A percentile compares a stretch with the other conserved stretches of the same genome.
These are phyloP conservation scores for Diutina mesorugosa DNA, from an alignment of 1,139 yeast genomes.

Conservation along the genomic window DNA sequence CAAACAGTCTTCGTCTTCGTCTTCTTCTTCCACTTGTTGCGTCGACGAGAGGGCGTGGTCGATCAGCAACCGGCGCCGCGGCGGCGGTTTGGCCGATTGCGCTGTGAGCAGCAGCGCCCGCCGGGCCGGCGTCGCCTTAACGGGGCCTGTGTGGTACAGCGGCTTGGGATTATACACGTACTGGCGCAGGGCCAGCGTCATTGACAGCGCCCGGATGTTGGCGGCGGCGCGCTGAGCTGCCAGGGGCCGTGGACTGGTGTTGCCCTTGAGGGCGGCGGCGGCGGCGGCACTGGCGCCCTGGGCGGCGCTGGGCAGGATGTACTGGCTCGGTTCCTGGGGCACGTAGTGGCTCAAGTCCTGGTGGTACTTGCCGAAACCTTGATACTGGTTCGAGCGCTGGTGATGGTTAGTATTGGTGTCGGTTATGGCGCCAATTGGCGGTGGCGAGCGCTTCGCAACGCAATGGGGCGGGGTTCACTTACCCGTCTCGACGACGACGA, in stretches of 20 bases:
- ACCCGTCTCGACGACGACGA: constrained; percentile 1
- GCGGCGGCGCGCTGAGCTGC: constrained; percentile 6
- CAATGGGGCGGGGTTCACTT: background rate
- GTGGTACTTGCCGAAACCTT: constrained; percentile 27
- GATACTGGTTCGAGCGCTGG: constrained; percentile 9
- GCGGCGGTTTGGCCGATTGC: constrained; percentile 2
- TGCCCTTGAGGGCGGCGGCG: constrained; percentile 27
- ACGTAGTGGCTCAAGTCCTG: constrained; percentile 18
- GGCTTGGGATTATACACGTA: constrained; percentile 29
- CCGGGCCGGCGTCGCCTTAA: background rate
- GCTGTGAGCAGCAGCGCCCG: background rate
- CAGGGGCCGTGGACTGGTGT: constrained; percentile 5
- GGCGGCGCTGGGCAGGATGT: constrained; percentile 13
- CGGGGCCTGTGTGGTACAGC: constrained; percentile 22
- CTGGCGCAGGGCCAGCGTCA: constrained; percentile 3
- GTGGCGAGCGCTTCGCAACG: background rate
- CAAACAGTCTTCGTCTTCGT: constrained; percentile 12
- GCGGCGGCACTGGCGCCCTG: constrained; percentile 31
- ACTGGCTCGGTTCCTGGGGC: constrained; percentile 7
- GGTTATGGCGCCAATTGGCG: background rate
- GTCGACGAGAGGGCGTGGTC: constrained; percentile 4
- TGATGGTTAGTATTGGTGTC: background rate
- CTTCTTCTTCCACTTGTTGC: constrained; percentile 7
- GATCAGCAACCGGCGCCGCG: constrained; percentile 2
- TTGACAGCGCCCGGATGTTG: constrained; percentile 4